These are phyloP conservation scores for Rhodomyrtus tomentosa DNA, from an alignment of 345 rosid genomes.

Conservation along the genomic window DNA sequence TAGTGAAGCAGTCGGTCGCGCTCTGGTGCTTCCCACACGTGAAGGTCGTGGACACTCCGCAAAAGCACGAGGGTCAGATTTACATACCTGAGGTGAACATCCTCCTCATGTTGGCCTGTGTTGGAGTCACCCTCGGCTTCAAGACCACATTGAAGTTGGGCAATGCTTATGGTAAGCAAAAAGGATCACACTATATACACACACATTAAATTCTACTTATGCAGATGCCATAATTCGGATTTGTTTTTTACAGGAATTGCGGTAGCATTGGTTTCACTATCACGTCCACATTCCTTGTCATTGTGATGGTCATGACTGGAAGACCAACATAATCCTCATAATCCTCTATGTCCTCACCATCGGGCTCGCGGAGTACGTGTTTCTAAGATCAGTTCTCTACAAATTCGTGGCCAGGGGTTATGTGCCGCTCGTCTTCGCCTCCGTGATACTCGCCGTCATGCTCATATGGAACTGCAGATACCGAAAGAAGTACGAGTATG, in stretches of 20 bases:
- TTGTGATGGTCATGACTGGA: constrained; percentile 31
- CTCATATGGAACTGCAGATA: constrained; percentile 15
- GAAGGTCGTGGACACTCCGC: constrained; percentile 17
- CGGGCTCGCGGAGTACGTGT: constrained; percentile 2
- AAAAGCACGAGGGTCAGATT: constrained; percentile 8
- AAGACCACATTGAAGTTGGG: too few relatives aligned
- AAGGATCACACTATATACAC: not conserved
- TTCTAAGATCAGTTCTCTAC: constrained; percentile 13
- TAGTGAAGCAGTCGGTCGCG: constrained; percentile 11
- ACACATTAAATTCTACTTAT: too few relatives aligned
- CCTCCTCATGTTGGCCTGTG: constrained; percentile 19
- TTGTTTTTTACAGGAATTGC: constrained; percentile 9
- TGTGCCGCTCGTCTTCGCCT: constrained; percentile 10
- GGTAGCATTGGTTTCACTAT: constrained; percentile 11
- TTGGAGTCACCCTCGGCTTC: constrained; percentile 16
- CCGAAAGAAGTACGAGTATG: constrained; percentile 8
- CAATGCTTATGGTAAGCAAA: constrained; percentile 21
- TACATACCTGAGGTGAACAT: constrained; percentile 21
- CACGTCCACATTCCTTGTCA: constrained; percentile 7
- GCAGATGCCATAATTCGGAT: not conserved
- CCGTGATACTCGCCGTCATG: constrained; percentile 9
- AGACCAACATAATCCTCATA: constrained; percentile 7
- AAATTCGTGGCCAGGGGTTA: constrained; percentile 17
- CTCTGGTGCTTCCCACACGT: constrained; percentile 15
- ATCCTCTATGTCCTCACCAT: constrained; percentile 8